These are phyloP conservation scores for Tubosaeta brunneosetosa DNA, from an alignment of 768 basidiomycete genomes.

Conservation along the genomic window DNA sequence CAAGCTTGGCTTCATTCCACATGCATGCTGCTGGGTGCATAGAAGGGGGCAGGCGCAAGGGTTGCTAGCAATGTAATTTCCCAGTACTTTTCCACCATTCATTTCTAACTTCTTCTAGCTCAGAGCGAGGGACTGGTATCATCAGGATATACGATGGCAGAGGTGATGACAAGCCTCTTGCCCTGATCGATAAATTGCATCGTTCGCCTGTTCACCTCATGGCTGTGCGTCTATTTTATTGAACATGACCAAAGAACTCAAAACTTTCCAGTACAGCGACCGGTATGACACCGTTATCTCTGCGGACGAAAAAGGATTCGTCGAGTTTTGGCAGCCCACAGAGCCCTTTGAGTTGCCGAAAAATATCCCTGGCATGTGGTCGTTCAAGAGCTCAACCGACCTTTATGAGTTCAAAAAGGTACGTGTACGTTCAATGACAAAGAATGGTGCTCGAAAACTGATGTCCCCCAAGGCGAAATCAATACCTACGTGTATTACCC, in stretches of 20 bases:
- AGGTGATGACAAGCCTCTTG: constrained; percentile 73
- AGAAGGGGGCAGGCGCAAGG: constrained; percentile 81
- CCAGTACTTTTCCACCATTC: constrained; percentile 10
- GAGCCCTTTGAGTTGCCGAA: constrained; percentile 87
- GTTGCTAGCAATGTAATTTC: constrained; percentile 79
- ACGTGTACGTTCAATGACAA: constrained; percentile 2
- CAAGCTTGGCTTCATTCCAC: constrained; percentile 80
- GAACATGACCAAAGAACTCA: background rate
- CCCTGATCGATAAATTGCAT: constrained; percentile 75
- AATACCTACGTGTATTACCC: constrained; percentile 83
- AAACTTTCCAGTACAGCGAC: constrained; percentile 70
- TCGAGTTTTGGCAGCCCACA: constrained; percentile 92
- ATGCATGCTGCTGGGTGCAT: constrained; percentile 95
- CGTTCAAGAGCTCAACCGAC: constrained; percentile 87
- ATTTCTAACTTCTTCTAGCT: constrained; percentile 42
- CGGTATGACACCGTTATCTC: constrained; percentile 89
- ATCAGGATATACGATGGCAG: constrained; percentile 93
- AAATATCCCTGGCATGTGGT: constrained; percentile 76
- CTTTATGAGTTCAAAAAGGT: constrained; percentile 99
- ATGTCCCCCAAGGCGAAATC: constrained; percentile 66
- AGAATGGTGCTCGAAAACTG: background rate
- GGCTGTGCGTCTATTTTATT: constrained; percentile 50
- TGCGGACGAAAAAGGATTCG: constrained; percentile 89
- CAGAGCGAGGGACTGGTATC: constrained; percentile 67
- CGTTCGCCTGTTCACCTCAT: constrained; percentile 88